Evolutionary conservation across 768 basidiomycete species (phyloP).

Genomic region (Cytidiella melzeri): DNA sequence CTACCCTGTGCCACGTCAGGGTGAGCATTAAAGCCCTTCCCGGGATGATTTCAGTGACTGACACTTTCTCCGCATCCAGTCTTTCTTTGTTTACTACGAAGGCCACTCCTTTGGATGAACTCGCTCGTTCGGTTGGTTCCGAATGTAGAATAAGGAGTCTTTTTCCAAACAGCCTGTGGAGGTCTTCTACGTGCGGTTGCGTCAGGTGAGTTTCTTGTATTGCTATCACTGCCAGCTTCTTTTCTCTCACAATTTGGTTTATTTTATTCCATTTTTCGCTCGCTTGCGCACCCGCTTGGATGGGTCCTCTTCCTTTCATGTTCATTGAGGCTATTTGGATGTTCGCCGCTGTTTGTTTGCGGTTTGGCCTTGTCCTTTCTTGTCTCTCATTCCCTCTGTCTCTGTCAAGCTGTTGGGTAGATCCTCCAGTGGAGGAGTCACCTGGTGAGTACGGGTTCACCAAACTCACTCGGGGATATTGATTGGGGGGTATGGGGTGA

Average conservation of each 20-base stretch:
- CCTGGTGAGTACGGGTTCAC: no score
- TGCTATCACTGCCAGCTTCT: not conserved
- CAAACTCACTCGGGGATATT: no score
- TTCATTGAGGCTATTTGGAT: conserved; percentile 1
- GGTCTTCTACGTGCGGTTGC: not conserved
- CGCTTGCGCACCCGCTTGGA: not conserved
- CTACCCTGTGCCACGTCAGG: conserved; percentile 7
- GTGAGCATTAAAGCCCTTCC: conserved; percentile 7
- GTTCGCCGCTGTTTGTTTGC: not conserved
- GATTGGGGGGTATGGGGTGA: no score
- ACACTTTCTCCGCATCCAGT: not conserved
- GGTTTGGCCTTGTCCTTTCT: no score
- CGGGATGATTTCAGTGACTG: not conserved
- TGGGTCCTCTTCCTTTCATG: not conserved
- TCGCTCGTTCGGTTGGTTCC: not conserved
- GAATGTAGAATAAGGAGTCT: not conserved
- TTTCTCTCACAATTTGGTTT: not conserved
- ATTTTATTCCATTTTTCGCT: not conserved
- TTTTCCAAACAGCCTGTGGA: not conserved
- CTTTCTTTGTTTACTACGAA: conserved; percentile 1
- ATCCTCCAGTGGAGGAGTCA: no score
- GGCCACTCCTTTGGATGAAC: not conserved
- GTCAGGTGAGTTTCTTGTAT: not conserved
- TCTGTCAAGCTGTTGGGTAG: no score
- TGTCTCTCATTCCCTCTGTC: no score